These are phyloP conservation scores for Aspergillus persii DNA, from an alignment of 2,329 filamentous ascomycete species.

Conservation along the genomic window DNA sequence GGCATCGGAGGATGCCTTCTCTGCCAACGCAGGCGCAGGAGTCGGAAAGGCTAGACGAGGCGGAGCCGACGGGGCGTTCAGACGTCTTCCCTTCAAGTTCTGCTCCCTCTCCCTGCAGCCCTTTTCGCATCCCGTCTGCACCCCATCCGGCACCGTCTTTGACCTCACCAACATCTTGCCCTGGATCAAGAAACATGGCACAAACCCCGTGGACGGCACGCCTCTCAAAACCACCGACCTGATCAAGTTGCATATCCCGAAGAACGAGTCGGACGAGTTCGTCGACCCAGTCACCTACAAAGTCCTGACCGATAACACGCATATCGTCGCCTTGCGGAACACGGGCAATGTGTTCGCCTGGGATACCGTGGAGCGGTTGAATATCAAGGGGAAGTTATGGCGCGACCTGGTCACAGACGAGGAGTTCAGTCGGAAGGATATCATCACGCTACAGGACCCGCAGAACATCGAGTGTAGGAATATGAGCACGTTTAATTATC, in stretches of 20 bases:
- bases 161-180: constrained; percentile 91
- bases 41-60: constrained; percentile 54
- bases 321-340: constrained; percentile 81
- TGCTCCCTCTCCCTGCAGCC: constrained; percentile 95
- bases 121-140: constrained; percentile 93
- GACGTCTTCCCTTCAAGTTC: constrained; percentile 93
- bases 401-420: constrained; percentile 81
- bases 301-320: constrained; percentile 95
- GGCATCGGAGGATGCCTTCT: constrained; percentile 86
- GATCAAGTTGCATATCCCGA: constrained; percentile 85
- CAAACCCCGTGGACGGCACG: constrained; percentile 83
- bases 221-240: constrained; percentile 78
- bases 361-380: constrained; percentile 92
- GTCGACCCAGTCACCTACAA: constrained; percentile 98
- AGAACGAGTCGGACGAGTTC: constrained; percentile 87
- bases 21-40: constrained; percentile 72
- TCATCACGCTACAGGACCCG: constrained; percentile 94
- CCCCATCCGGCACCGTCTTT: constrained; percentile 80
- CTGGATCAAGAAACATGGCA: constrained; percentile 91
- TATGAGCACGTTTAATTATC: constrained; percentile 81
- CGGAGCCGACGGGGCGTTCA: constrained; percentile 66
- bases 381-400: constrained; percentile 97
- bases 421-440: constrained; percentile 83
- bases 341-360: constrained; percentile 95
- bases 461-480: constrained; percentile 83